phyloP scores from a whole-genome alignment of 1,284 basidiomycete species.

The Ustilago cynodontis region DNA sequence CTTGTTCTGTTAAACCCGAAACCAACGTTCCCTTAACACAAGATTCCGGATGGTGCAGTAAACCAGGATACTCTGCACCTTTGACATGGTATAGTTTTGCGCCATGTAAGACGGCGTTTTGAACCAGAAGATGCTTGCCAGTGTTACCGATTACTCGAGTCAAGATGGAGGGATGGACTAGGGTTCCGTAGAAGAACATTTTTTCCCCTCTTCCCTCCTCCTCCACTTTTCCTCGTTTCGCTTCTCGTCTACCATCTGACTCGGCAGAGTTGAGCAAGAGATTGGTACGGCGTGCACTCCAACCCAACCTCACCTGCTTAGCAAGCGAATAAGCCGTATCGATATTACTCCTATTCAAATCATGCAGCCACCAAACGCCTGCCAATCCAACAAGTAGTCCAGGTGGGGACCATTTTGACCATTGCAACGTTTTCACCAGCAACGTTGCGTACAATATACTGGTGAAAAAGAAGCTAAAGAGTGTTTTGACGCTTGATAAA shows the following conservation, averaged over 20 bases:
- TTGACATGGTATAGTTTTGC: conserved; percentile 45
- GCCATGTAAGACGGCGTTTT: conserved; percentile 39
- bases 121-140: conserved; percentile 34
- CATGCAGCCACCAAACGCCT: conserved; percentile 33
- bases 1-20: conserved; percentile 34
- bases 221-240: neutral
- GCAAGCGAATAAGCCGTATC: conserved; percentile 32
- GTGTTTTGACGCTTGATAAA: conserved; percentile 40
- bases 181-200: conserved; percentile 60
- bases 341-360: conserved; percentile 26
- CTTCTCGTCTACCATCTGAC: neutral
- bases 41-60: conserved; percentile 11
- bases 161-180: conserved; percentile 57
- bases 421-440: conserved; percentile 33
- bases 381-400: conserved; percentile 38
- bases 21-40: conserved; percentile 54
- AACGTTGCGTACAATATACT: conserved; percentile 19
- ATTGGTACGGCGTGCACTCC: conserved; percentile 16
- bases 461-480: conserved; percentile 38
- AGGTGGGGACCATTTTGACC: conserved; percentile 29
- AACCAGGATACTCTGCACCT: conserved; percentile 52
- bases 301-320: conserved; percentile 34
- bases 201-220: neutral
- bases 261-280: neutral
- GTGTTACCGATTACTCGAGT: conserved; percentile 44